Base-by-base conservation (phyloP, 352 stramenopile genomes). In the Thraustochytrium striatum region DNA sequence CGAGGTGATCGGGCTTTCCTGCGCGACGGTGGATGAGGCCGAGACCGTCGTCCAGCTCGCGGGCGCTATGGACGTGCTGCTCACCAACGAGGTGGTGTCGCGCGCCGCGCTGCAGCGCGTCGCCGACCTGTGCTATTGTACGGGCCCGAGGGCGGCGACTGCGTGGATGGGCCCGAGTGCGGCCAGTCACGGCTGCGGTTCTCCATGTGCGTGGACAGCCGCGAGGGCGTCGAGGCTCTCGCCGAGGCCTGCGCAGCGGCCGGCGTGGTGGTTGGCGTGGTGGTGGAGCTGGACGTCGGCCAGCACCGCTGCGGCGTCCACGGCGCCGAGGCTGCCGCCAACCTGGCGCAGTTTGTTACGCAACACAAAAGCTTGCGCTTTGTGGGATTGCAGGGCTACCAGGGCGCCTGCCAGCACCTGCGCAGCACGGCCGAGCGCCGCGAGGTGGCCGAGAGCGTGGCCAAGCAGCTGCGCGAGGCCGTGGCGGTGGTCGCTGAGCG, bases 271-370 rank as follows among this genome's bases (percentile, higher is more conserved):
- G 88, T 92, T 70, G 83, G 83, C 30, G 86, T 85, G 43, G 85
- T 92, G 21, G 87, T 92, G 53, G 88, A 92, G 35, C 84, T 91
- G 33, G 89, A 91, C 81, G 88, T 91, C 21, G 88, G 88, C 1
- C 88, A 92, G 69, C 83, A 90, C 68, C 87, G 88, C 30, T 92
- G 88, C 70, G 88, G 88, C 39, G 87, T 91, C 1, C 85, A 90
- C 52, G 83, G 85, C 2, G 72, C 85, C 19, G 84, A 87, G 16
- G 84, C 89, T 3, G 87, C 83, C 0, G 62, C 90, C 0, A 53
- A 59, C 1, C 82, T 92, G 28, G 88, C 86, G 0, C 61, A 81
- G 3, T 57, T 72, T 9, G 88, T 91, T 61, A 32, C 84, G 0
- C 35, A 21, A 1, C n/a, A 78, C 7, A 38, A 59, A 16, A 30